Conservation (phyloP, 306 rosid genomes). For the Notholithocarpus densiflorus region DNA sequence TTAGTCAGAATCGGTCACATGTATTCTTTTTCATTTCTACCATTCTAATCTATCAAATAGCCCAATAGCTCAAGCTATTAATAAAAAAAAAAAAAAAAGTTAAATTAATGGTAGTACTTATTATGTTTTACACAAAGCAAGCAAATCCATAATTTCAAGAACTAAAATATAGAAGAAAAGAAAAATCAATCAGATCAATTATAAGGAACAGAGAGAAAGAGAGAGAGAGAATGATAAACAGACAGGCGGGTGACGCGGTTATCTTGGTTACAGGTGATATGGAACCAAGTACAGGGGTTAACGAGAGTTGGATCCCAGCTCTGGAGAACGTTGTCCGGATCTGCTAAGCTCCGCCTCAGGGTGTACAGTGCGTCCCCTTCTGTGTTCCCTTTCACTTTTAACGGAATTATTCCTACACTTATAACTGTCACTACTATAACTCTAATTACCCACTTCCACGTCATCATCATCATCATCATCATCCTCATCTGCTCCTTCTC, state of each 20-base stretch:
- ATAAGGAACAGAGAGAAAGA: not conserved
- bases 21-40: no score
- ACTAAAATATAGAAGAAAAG: not conserved
- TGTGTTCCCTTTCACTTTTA: slow-evolving; percentile 46
- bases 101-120: no score
- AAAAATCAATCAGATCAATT: not conserved
- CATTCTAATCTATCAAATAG: no score
- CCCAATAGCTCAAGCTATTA: no score
- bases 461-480: not conserved
- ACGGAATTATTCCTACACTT: no score
- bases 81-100: no score
- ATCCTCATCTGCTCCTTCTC: not conserved
- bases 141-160: no score
- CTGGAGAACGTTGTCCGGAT: slow-evolving; percentile 85
- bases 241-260: slow-evolving; percentile 92
- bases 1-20: no score
- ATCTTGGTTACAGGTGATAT: slow-evolving; percentile 89
- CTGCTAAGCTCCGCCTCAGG: slow-evolving; percentile 68
- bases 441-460: slow-evolving; percentile 21
- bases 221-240: not conserved
- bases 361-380: slow-evolving; percentile 92
- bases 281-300: slow-evolving; percentile 97
- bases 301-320: slow-evolving; percentile 99
- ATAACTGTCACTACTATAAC: not conserved
- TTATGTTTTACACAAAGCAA: no score